Evolutionary conservation across 352 stramenopile species (phyloP).

Genomic region (Globisporangium middletonii): DNA sequence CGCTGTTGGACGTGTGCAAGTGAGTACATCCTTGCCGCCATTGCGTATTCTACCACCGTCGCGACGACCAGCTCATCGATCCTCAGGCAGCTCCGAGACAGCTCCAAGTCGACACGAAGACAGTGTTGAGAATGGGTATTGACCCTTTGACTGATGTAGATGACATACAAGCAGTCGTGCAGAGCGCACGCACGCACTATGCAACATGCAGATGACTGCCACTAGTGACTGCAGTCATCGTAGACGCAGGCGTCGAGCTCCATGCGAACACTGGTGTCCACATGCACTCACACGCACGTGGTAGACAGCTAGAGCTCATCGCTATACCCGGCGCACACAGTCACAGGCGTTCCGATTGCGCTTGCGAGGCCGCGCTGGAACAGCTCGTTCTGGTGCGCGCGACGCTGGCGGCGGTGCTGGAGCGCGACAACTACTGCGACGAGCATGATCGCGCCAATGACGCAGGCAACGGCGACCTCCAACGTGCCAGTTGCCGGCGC

Average conservation of each 20-base stretch:
- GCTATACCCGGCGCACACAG: background rate
- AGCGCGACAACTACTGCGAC: background rate
- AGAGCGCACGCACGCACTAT: too few species aligned
- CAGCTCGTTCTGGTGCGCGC: background rate
- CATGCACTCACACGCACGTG: background rate
- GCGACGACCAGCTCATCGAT: too few species aligned
- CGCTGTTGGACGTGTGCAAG: too few species aligned
- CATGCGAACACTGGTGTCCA: background rate
- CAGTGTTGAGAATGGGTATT: too few species aligned
- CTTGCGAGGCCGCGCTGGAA: background rate
- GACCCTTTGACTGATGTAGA: too few species aligned
- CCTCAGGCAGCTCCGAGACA: too few species aligned
- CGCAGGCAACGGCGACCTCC: slow-evolving; percentile 1
- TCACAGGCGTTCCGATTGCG: background rate
- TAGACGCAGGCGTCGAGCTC: background rate
- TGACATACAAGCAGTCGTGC: too few species aligned
- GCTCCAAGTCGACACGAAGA: too few species aligned
- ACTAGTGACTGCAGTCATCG: too few species aligned
- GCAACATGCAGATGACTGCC: too few species aligned
- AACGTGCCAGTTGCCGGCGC: background rate
- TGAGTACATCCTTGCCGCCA: too few species aligned
- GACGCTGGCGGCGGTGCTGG: background rate
- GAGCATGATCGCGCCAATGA: slow-evolving; percentile 1
- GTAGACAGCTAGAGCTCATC: background rate
- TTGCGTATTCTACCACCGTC: too few species aligned